Conservation (phyloP, 139 green algal species). For the Picochlorum sp. region DNA sequence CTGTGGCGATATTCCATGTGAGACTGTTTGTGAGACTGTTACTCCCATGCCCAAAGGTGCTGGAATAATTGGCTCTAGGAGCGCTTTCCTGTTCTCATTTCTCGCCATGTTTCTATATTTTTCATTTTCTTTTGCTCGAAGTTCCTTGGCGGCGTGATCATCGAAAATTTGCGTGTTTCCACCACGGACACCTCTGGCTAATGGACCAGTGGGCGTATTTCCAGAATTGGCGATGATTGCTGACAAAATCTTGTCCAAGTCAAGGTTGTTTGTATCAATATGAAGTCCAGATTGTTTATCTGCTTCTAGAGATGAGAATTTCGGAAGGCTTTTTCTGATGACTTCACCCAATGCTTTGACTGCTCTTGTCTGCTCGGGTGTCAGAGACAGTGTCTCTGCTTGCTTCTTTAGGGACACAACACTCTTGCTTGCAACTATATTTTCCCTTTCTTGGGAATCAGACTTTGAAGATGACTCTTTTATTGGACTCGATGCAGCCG, state of each 20-base stretch:
- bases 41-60: slow-evolving; percentile 19
- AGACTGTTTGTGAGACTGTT: slow-evolving; percentile 6
- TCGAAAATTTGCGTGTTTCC: neutral
- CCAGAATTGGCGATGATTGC: slow-evolving; percentile 19
- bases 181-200: slow-evolving; percentile 13
- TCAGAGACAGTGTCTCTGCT: neutral
- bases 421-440: neutral
- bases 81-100: neutral
- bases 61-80: slow-evolving; percentile 21
- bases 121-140: neutral
- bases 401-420: neutral
- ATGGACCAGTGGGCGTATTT: slow-evolving; percentile 20
- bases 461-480: neutral
- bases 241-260: slow-evolving; percentile 15
- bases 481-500: neutral
- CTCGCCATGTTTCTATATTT: neutral
- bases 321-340: slow-evolving; percentile 1
- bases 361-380: slow-evolving; percentile 1
- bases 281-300: slow-evolving; percentile 9
- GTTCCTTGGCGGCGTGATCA: neutral
- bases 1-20: slow-evolving; percentile 4
- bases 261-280: neutral
- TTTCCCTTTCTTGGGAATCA: neutral
- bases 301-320: slow-evolving; percentile 3
- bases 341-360: neutral